A percentile compares a stretch with the other conserved stretches of the same genome.
phyloP scores from a whole-genome alignment of 225 moss, liverwort and hornwort genomes.

The Neckera pumila region DNA sequence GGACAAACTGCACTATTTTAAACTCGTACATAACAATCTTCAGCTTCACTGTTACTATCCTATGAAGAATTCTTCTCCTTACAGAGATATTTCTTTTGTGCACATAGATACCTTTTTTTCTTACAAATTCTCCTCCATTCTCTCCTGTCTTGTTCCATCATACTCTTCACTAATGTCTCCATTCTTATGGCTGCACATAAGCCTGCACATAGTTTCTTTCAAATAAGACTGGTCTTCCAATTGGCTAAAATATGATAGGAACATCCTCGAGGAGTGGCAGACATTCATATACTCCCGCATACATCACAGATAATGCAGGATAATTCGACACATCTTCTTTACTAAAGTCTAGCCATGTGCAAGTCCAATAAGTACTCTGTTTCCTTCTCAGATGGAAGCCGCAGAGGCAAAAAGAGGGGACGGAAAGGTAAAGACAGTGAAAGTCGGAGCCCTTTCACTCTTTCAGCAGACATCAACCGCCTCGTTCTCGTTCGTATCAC shows the following conservation, averaged over 20 bases:
- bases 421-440: not conserved
- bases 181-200: not conserved
- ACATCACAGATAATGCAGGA: not conserved
- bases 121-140: not conserved
- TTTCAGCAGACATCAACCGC: not conserved
- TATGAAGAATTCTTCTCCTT: not conserved
- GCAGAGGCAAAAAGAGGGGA: not conserved
- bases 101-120: not conserved
- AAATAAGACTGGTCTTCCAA: not conserved
- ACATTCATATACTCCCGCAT: not conserved
- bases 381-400: not conserved
- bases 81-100: not conserved
- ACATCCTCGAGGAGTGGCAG: not conserved
- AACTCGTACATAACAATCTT: not conserved
- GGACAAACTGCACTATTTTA: not conserved
- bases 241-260: not conserved
- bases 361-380: not conserved
- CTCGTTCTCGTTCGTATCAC: constrained; percentile 16
- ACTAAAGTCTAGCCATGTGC: not conserved
- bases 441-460: not conserved
- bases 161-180: not conserved
- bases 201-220: not conserved
- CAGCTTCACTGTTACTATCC: not conserved
- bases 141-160: not conserved
- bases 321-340: not conserved